phyloP scores from a whole-genome alignment of 768 basidiomycete genomes.

The Rhodotorula diobovata region DNA sequence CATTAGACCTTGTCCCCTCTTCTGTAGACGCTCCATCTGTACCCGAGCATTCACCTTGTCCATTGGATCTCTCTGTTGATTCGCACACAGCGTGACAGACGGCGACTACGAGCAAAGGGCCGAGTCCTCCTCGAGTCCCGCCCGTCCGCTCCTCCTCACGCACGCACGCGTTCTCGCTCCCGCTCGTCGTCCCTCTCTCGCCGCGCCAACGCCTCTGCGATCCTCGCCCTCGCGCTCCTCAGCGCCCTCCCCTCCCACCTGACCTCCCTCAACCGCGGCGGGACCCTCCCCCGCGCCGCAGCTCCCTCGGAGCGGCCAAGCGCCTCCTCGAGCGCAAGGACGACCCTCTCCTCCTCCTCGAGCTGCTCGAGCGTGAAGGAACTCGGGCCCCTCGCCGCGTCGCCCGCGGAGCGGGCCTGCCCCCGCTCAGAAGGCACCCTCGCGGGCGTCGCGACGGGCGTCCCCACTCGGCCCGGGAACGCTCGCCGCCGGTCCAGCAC shows the following conservation, averaged over 20 bases:
- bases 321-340: not conserved
- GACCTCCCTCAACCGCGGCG: conserved; percentile 6
- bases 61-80: no score
- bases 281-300: not conserved
- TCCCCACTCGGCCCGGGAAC: no score
- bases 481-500: not conserved
- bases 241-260: conserved; percentile 27
- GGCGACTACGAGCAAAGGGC: no score
- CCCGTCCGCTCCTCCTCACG: no score
- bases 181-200: not conserved
- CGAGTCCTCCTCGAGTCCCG: no score
- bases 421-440: no score
- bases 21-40: not conserved
- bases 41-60: no score
- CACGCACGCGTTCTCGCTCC: not conserved
- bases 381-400: no score
- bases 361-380: conserved; percentile 19
- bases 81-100: no score
- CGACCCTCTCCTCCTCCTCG: conserved; percentile 26
- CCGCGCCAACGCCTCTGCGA: conserved; percentile 1
- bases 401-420: not conserved
- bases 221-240: conserved; percentile 13
- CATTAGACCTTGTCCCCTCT: not conserved
- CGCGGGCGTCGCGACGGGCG: not conserved
- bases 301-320: not conserved